Percentiles rank a stretch among this genome's conserved stretches.
Conservation (phyloP, 345 rosid species). For the Salix koriyanagi region DNA sequence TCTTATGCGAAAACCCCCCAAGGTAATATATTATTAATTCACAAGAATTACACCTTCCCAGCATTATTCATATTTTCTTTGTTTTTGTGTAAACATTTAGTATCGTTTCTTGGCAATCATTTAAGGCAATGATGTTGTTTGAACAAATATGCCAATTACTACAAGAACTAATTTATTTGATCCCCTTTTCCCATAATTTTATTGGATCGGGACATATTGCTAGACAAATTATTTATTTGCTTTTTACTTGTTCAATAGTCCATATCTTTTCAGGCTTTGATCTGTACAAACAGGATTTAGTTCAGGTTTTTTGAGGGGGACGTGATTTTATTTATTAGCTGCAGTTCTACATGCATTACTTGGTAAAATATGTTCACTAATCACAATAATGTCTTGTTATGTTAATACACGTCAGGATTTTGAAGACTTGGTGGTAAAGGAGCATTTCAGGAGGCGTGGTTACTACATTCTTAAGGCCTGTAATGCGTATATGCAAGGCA, state of each 20-base stretch:
- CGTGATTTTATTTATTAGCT: not conserved
- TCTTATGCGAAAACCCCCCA: slow-evolving; percentile 85
- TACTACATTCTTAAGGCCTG: slow-evolving; percentile 87
- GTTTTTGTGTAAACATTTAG: not conserved
- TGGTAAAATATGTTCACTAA: not conserved
- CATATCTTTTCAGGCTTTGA: not conserved
- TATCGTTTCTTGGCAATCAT: not conserved
- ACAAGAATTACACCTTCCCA: not conserved
- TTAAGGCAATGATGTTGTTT: not conserved
- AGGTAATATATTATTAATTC: slow-evolving; percentile 37
- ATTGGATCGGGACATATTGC: not conserved
- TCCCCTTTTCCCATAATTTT: not conserved
- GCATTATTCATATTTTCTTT: not conserved
- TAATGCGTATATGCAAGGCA: slow-evolving; percentile 87
- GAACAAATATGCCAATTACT: not conserved
- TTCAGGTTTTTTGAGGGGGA: not conserved
- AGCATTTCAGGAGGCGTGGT: slow-evolving; percentile 82
- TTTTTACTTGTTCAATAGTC: not conserved
- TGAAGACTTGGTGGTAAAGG: slow-evolving; percentile 61
- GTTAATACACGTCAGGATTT: slow-evolving; percentile 53
- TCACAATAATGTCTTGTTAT: not conserved
- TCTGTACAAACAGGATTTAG: not conserved
- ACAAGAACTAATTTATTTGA: not conserved
- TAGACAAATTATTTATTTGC: not conserved
- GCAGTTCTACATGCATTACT: not conserved